Evolutionary conservation across 2,329 filamentous ascomycete genomes (phyloP).

Genomic region (Calonectria leucothoes): DNA sequence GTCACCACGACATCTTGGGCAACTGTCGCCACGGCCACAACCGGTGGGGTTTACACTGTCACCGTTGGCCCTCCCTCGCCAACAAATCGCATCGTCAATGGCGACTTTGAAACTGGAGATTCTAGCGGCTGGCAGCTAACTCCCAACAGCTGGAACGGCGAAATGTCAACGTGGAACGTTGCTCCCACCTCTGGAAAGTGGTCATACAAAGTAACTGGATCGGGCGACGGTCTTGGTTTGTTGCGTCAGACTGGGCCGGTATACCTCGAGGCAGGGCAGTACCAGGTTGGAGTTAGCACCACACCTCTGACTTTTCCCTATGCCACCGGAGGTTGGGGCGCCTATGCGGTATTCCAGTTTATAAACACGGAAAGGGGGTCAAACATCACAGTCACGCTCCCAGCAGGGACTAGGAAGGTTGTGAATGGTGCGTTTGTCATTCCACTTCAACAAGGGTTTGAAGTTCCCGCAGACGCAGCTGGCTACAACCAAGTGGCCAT

Average conservation of each 20-base stretch:
- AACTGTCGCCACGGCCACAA: slow-evolving; percentile 23
- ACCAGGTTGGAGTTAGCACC: neutral
- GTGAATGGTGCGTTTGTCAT: neutral
- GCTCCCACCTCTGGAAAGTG: neutral
- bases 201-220: neutral
- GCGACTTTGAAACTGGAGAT: slow-evolving; percentile 19
- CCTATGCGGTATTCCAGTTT: slow-evolving; percentile 2
- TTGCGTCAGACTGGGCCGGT: slow-evolving; percentile 5
- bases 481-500: slow-evolving; percentile 21
- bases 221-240: slow-evolving; percentile 1
- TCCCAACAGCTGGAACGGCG: slow-evolving; percentile 14
- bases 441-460: neutral
- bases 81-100: slow-evolving; percentile 19
- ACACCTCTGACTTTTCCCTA: neutral
- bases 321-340: neutral
- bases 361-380: slow-evolving; percentile 15
- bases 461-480: neutral
- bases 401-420: neutral
- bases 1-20: slow-evolving; percentile 19
- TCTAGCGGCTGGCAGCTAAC: slow-evolving; percentile 14
- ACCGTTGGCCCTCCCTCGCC: slow-evolving; percentile 17
- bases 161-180: neutral
- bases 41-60: slow-evolving; percentile 7
- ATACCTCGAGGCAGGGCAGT: slow-evolving; percentile 19
- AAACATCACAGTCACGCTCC: slow-evolving; percentile 15